Evolutionary conservation across 441 rosid species (phyloP).

Genomic region (Aleurites moluccanus): DNA sequence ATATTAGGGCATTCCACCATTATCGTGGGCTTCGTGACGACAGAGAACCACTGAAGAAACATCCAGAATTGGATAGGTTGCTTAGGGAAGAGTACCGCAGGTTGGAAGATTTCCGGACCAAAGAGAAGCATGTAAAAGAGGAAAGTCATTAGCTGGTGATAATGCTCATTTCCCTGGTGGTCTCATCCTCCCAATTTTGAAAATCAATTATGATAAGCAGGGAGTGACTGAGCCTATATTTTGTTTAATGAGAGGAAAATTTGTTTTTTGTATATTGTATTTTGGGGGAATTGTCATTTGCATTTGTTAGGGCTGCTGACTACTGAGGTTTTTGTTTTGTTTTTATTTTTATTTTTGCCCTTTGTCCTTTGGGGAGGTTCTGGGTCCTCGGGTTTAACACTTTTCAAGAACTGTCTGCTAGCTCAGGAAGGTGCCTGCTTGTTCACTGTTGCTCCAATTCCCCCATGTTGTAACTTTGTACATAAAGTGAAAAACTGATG

Average conservation of each 20-base stretch:
- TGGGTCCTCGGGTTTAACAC: constrained; percentile 18
- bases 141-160: constrained; percentile 31
- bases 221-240: constrained; percentile 26
- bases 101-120: constrained; percentile 73
- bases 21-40: constrained; percentile 45
- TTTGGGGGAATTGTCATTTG: constrained; percentile 27
- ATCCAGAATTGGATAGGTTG: constrained; percentile 73
- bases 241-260: constrained; percentile 20
- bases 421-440: constrained; percentile 11
- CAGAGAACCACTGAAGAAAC: constrained; percentile 60
- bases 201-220: constrained; percentile 21
- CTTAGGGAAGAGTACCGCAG: constrained; percentile 64
- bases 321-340: constrained; percentile 21
- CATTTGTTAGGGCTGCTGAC: constrained; percentile 32
- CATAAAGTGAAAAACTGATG: constrained; percentile 28
- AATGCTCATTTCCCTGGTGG: constrained; percentile 11
- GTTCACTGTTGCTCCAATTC: constrained; percentile 3
- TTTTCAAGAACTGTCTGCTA: constrained; percentile 20
- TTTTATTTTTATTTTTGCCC: neutral
- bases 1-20: constrained; percentile 93
- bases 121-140: constrained; percentile 45
- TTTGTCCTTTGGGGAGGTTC: constrained; percentile 10
- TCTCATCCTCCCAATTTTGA: constrained; percentile 42
- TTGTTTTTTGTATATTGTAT: constrained; percentile 30
- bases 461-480: constrained; percentile 37